Evolutionary conservation across 2,329 filamentous ascomycete genomes (phyloP), one percentile per base, ranked within the genome.

Genomic region (Anisogramma anomala): DNA sequence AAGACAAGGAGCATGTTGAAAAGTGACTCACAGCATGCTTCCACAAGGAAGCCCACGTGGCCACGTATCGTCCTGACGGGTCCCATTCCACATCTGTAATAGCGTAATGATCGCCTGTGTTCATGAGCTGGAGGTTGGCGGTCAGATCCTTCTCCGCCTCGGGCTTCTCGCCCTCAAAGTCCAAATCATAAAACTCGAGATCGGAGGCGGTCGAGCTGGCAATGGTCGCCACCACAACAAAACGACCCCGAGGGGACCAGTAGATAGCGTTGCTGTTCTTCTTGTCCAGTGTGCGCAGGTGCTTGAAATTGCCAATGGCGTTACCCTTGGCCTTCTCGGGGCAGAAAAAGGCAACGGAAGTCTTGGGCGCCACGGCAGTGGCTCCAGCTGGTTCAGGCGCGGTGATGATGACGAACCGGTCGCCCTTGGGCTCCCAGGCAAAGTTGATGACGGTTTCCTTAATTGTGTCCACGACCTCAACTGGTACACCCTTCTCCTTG

Each of bases 371-470:
- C 6, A 94, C 87, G 10, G 84, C 87, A 9, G 84, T 80, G 32
- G 80, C 77, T 28, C 79, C 77, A 30, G 79, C 71, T 3, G 84
- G 78, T 66, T 98, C 91, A 9, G 86, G 83, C 14, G 85, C 91
- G 26, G 88, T 95, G 66, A 98, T 98, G 58, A 95, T 81, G 50
- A 95, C 87, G 61, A 98, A 98, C 28, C 91, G 82, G 62, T 94
- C 88, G 48, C 91, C 91, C 69, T 95, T 95, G 49, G 91, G 91
- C 60, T 98, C 91, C 91, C 91, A 98, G 8, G 91, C 87, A 59
- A 98, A 98, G 71, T 98, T 98, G 68, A 98, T 94, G 53, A 98
- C 91, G 1, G 88, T 94, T 57, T 96, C 91, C 68, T 96, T 96
- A 66, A 98, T 84, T 40, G 82, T 87, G 64, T 98, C 91, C 38